Evolutionary conservation across 352 stramenopile genomes (phyloP), one percentile per base, ranked within the genome.

Genomic region (Blastocystis sp.): DNA sequence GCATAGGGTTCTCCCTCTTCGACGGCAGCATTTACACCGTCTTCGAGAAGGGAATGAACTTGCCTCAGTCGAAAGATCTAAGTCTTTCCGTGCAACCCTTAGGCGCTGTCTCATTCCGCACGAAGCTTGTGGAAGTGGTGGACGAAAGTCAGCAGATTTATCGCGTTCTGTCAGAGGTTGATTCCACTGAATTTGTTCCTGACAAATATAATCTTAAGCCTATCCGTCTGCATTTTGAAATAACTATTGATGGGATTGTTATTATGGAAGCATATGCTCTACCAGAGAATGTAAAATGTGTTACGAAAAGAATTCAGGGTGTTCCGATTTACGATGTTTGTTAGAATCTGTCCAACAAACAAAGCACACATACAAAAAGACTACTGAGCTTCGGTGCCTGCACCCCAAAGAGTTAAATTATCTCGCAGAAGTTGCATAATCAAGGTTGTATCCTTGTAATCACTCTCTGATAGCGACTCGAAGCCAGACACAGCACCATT

Each of bases 341-440:
- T 70, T 15, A 0, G 53, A 26, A 34, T 66, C 7, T 13, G n/a
- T 13, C 23, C 9, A 66, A 66, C 4, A 66, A 66, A 66, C 56
- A 34, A 7, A 13, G 8, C 9, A 34, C 1, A 37, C 23, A 37
- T 37, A n/a, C 23, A 66, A n/a, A 66, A n/a, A 66, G 18, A 29
- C n/a, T 80, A 80, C 20, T 80, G 70, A 29, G 47, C 47, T 43
- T 96, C 95, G 91, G 98, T 95, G 91, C 98, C 97, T 76, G 93
- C 97, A 45, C 96, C 98, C 97, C 97, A 99, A 61, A 99, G 92
- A 15, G 97, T 99, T 50, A 99, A 93, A 95, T 99, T 99, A 93
- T 99, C 96, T 87, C 97, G 94, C 68, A 99, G 93, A 79, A 99
- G 92, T 94, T 99, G 97, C 97, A 99, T 99, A 92, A 99, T 99